phyloP scores from a whole-genome alignment of 352 stramenopile species.

The Globisporangium abappressorium region DNA sequence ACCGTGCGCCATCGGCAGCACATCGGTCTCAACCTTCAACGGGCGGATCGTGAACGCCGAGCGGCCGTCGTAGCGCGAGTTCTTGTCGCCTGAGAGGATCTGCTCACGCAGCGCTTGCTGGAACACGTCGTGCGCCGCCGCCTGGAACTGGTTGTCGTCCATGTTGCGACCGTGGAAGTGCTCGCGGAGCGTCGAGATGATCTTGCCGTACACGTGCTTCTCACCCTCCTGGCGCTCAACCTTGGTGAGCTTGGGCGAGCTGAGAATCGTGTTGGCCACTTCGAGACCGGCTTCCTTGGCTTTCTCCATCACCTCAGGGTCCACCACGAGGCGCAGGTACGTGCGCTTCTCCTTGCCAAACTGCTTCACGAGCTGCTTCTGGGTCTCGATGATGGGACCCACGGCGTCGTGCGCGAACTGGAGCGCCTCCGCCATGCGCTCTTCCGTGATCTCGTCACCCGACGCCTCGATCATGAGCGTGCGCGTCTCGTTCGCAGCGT shows the following conservation, averaged over 20 bases:
- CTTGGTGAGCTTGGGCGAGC: constrained; percentile 44
- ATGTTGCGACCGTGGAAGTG: constrained; percentile 37
- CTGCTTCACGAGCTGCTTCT: constrained; percentile 51
- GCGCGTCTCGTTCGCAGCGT: constrained; percentile 69
- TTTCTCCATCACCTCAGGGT: constrained; percentile 47
- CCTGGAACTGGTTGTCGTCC: constrained; percentile 51
- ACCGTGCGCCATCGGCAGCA: constrained; percentile 88
- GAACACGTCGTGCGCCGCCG: constrained; percentile 78
- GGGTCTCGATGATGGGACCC: constrained; percentile 51
- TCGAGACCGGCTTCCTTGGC: constrained; percentile 56
- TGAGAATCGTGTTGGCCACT: constrained; percentile 37
- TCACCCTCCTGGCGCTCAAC: constrained; percentile 61
- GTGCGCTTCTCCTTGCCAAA: constrained; percentile 69
- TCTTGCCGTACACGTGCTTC: constrained; percentile 63
- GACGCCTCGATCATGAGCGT: constrained; percentile 90
- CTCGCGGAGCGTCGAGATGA: constrained; percentile 58
- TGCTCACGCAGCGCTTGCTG: constrained; percentile 64
- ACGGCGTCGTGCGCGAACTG: constrained; percentile 70
- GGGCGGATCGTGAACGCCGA: constrained; percentile 74
- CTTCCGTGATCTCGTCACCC: constrained; percentile 71
- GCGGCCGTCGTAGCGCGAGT: constrained; percentile 85
- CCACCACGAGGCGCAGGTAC: constrained; percentile 47
- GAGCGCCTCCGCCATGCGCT: constrained; percentile 70
- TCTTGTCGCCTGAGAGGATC: constrained; percentile 53
- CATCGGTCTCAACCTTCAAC: constrained; percentile 82